phyloP scores from a whole-genome alignment of 2,329 filamentous ascomycete species.

The Epichloe uncinata region DNA sequence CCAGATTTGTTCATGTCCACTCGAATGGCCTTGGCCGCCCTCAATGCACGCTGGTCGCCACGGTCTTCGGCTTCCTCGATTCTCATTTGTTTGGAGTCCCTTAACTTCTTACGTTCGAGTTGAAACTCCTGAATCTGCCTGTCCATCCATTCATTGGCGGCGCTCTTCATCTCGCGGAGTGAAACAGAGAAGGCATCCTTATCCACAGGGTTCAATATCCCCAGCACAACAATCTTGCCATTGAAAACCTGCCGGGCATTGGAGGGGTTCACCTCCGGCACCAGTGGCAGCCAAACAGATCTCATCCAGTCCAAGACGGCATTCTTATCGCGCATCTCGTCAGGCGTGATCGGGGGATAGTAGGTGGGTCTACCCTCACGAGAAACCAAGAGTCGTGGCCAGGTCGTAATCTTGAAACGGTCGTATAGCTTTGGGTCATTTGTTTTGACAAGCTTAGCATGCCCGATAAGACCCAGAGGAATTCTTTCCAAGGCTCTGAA shows the following conservation, averaged over 20 bases:
- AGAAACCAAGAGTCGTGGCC: conserved; percentile 84
- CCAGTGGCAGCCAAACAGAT: conserved; percentile 88
- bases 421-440: conserved; percentile 61
- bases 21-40: conserved; percentile 77
- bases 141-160: conserved; percentile 95
- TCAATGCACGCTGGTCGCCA: conserved; percentile 73
- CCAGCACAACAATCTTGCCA: conserved; percentile 86
- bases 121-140: conserved; percentile 91
- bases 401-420: conserved; percentile 90
- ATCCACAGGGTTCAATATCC: conserved; percentile 69
- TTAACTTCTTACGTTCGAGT: conserved; percentile 80
- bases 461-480: conserved; percentile 77
- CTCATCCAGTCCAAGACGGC: conserved; percentile 84
- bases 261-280: conserved; percentile 80
- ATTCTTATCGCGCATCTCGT: conserved; percentile 81
- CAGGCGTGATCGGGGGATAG: conserved; percentile 74
- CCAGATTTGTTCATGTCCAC: conserved; percentile 84
- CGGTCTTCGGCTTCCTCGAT: conserved; percentile 95
- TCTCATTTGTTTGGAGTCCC: conserved; percentile 85
- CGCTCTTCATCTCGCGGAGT: conserved; percentile 85
- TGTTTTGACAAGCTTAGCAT: conserved; percentile 86
- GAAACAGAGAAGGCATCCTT: conserved; percentile 65
- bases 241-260: conserved; percentile 95
- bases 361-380: conserved; percentile 83
- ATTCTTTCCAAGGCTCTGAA: conserved; percentile 79